Evolutionary conservation across 441 rosid species (phyloP).

Genomic region (Eruca vesicaria): DNA sequence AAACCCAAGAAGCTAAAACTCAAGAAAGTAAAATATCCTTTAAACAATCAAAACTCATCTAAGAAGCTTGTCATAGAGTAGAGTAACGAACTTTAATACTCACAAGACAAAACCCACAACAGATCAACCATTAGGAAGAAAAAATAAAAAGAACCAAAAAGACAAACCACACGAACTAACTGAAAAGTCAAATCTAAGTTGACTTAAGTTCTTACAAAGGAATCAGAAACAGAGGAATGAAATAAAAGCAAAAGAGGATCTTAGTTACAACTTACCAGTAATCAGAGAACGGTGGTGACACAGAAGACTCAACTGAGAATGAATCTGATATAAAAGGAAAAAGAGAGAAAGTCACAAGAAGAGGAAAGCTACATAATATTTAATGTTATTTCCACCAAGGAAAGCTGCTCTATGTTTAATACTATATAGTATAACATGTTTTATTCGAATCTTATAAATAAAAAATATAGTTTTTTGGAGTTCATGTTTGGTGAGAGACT

Average conservation of each 20-base stretch:
- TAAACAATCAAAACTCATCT: not conserved
- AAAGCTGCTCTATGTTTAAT: not conserved
- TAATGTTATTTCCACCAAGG: not conserved
- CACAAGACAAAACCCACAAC: slow-evolving; percentile 14
- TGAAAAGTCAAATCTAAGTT: not conserved
- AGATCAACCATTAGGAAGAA: slow-evolving; percentile 20
- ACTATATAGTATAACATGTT: not conserved
- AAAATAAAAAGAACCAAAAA: not conserved
- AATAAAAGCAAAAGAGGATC: slow-evolving; percentile 9
- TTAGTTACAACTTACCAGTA: slow-evolving; percentile 7
- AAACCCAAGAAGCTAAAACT: not conserved
- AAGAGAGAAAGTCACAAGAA: not conserved
- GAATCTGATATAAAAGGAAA: slow-evolving; percentile 6
- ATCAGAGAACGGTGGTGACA: slow-evolving; percentile 4
- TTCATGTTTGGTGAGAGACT: not conserved
- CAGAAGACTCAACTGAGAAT: not conserved
- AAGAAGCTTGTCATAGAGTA: not conserved
- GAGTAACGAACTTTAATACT: slow-evolving; percentile 24
- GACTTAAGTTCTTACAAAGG: not conserved
- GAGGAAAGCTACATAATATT: slow-evolving; percentile 18
- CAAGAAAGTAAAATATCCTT: not conserved
- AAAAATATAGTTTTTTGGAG: not conserved
- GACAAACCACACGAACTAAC: not conserved
- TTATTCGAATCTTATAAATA: not conserved
- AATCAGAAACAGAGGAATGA: slow-evolving; percentile 3